Evolutionary conservation across 495 filamentous ascomycete genomes (phyloP), one percentile per base, ranked within the genome.

Genomic region (Neohortaea acidophila): DNA sequence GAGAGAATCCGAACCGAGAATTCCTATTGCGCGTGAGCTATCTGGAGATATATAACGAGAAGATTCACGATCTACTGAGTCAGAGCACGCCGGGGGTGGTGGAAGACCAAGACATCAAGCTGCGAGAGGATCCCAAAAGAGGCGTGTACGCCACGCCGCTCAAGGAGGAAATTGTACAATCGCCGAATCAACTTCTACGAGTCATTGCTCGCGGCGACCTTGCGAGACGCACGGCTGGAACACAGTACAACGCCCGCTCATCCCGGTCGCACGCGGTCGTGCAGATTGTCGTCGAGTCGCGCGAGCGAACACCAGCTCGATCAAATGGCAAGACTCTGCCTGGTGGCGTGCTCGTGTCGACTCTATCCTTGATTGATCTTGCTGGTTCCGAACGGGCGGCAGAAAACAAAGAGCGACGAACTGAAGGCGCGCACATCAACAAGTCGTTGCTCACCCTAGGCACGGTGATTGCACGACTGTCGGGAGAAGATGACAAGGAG

Each of bases 151-250:
- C 89, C 2, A 94, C 76, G 27, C 89, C 89, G 23, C 59, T 97
- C 47, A 96, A 94, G 55, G 89, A 97, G 60, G 89, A 97, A 54
- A 97, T 97, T 51, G 89, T 97, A 17, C 91, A 96, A 54, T 93
- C 84, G 51, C 89, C 89, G 10, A 94, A 87, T 1, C 89, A 97
- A 51, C 71, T 97, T 27, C 68, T 97, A 37, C 73, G 87, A 36
- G 91, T 96, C 11, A 97, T 97, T 52, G 89, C 91, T 27, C 67
- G 91, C 38, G 89, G 89, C 51, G 89, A 97, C 52, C 74, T 89
- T 55, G 83, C 86, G 17, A 69, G 89, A 43, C 67, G 85, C 41
- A 91, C 83, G 3, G 79, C 82, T 37, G 91, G 84, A 54, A 97
- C 89, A 1, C 89, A 96, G 49, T 97, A 83, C 68, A 97, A 97